Conservation (phyloP, 305 asterid species). For the Fraxinus greggii region DNA sequence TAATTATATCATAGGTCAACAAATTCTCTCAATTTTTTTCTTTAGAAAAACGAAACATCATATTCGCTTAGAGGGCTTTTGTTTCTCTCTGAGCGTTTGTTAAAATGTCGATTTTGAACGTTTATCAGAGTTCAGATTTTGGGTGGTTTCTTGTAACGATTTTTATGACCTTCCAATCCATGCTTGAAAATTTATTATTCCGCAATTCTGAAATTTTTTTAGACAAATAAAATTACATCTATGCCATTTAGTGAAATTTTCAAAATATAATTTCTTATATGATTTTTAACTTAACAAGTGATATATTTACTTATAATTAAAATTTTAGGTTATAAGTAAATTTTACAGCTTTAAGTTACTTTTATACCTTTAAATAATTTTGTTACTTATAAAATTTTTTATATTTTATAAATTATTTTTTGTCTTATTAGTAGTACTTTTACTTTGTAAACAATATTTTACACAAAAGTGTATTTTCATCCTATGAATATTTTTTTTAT, state of each 20-base stretch:
- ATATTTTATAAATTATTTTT: too few species aligned
- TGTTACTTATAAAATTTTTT: neutral
- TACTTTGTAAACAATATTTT: too few species aligned
- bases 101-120: too few species aligned
- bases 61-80: neutral
- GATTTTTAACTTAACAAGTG: neutral
- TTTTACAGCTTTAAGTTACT: too few species aligned
- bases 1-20: neutral
- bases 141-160: neutral
- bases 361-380: too few species aligned
- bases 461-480: neutral
- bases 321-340: neutral
- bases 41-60: neutral
- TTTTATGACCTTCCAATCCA: too few species aligned
- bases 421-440: neutral
- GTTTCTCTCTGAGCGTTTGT: neutral
- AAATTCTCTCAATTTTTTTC: neutral
- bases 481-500: neutral
- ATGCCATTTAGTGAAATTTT: neutral
- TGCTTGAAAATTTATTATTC: neutral
- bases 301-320: too few species aligned
- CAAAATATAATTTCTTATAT: too few species aligned
- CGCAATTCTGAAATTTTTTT: too few species aligned
- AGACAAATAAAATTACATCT: neutral
- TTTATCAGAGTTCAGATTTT: too few species aligned